Evolutionary conservation across 2,329 filamentous ascomycete species (phyloP), one percentile per base, ranked within the genome.

Genomic region (Periglandula ipomoeae): DNA sequence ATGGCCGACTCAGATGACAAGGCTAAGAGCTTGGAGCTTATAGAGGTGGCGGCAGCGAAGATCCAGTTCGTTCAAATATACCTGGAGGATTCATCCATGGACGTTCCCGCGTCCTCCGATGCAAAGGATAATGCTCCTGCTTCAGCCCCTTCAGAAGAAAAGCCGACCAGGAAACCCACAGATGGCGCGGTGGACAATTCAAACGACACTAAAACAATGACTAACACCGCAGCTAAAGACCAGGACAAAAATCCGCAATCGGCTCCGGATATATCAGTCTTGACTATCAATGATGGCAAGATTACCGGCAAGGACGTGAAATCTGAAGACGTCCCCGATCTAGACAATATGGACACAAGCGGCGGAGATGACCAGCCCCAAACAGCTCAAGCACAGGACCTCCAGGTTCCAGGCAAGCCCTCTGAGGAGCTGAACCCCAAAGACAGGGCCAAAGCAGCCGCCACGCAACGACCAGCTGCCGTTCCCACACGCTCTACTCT

Each of bases 1-100:
- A 69, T 72, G 34, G 70, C 72, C 2, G 65, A 65, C 37, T 48
- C 75, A 23, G 68, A 74, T 40, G 73, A 78, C 30, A 75, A 73
- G 52, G 66, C 63, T 27, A 73, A 73, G 55, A 68, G 65, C 47
- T 62, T 75, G 7, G 73, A 82, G 54, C 68, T 71, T 5, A 72
- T 84, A 37, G 78, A 83, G 60, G 57, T 81, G 17, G 76, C 77
- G 1, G 72, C 76, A 2, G 78, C 80, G n/a, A 83, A 79, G 61
- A 67, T 83, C 17, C 79, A 84, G 61, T 79, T 82, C 60, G 78
- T 81, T 59, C 82, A 77, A 65, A 72, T 79, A 51, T 81, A 76
- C 59, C 66, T 79, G 53, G 81, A 78, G 49, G 79, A 84, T 59
- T 66, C 75, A 13, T 73, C 74, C 3, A 70, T 79, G 60, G 70